Percentiles rank a stretch among this genome's conserved stretches.
These are phyloP conservation scores for Globisporangium carolinianum DNA, from an alignment of 352 stramenopile species.

Conservation along the genomic window DNA sequence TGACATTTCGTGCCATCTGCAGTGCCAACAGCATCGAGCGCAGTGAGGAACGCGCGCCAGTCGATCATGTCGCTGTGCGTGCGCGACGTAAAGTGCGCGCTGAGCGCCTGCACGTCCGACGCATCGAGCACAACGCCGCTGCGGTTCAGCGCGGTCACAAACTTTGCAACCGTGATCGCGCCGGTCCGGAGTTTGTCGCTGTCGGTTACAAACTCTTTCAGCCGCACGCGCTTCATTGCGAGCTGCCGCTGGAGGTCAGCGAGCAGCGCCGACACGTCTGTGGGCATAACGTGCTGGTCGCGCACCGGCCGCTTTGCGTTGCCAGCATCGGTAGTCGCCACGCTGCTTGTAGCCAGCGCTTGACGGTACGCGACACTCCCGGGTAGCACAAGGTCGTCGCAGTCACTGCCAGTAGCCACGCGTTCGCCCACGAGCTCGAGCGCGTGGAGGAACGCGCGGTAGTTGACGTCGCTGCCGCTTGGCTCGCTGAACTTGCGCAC, in stretches of 20 bases:
- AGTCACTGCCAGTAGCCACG: constrained; percentile 8
- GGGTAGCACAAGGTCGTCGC: constrained; percentile 25
- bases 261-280: constrained; percentile 39
- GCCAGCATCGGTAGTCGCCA: constrained; percentile 15
- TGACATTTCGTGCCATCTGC: not conserved
- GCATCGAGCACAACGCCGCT: constrained; percentile 65
- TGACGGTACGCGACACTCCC: constrained; percentile 59
- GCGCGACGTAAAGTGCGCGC: constrained; percentile 44
- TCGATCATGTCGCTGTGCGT: constrained; percentile 71
- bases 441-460: constrained; percentile 69
- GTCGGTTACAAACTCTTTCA: constrained; percentile 81
- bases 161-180: constrained; percentile 80
- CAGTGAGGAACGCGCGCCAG: constrained; percentile 64
- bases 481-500: constrained; percentile 77
- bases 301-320: constrained; percentile 22
- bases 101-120: constrained; percentile 58
- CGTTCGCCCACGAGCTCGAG: constrained; percentile 37
- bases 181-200: constrained; percentile 74
- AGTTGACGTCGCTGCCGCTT: constrained; percentile 64
- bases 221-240: constrained; percentile 52
- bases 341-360: constrained; percentile 36
- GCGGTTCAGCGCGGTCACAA: constrained; percentile 79
- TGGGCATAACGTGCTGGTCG: constrained; percentile 14
- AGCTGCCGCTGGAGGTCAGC: constrained; percentile 59
- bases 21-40: constrained; percentile 26